Base-by-base conservation (phyloP, 306 rosid species). In the Aeschynomene evenia region DNA sequence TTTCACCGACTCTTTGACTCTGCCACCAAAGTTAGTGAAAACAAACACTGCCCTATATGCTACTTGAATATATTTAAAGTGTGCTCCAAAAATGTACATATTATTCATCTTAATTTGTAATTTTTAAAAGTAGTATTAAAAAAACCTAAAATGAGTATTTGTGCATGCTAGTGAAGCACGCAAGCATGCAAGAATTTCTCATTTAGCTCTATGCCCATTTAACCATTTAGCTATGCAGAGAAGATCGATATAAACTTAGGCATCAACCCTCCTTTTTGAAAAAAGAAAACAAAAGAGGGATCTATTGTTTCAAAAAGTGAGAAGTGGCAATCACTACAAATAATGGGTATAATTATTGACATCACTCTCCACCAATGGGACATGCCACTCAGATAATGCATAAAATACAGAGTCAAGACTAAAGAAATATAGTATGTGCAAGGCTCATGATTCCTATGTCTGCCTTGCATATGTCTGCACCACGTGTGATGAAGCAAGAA, bases 361-460 rank as follows among this genome's bases (percentile, higher is more conserved):
- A 78, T 42, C 51, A 59, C 77, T 52, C 60, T 72, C 77, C 77
- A 70, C 55, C 66, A 64, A 75, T 16, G 50, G 75, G 70, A 9
- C 66, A 62, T 21, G 9, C 45, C 77, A 87, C 85, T 75, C 52
- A 42, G 42, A 74, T 77, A 78, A 75, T 64, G 87, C 64, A 54
- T 70, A 79, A 40, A 19, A 73, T 64, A 80, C 57, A 70, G 48
- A 49, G 19, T 34, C 14, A 36, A 75, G 71, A 63, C 51, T 55
- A 43, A 42, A 49, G 79, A 77, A 56, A 62, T 36, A 69, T 40
- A 9, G 40, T 51, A 70, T 49, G 71, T 69, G 79, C 37, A 70
- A 7, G 77, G 63, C 48, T 71, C 66, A 56, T 74, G 58, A 55
- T 15, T 49, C 60, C 34, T 13, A 9, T 22, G 53, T 49, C 81